Evolutionary conservation across 2,329 filamentous ascomycete species (phyloP), one percentile per base, ranked within the genome.

Genomic region (Septoria petroselini): DNA sequence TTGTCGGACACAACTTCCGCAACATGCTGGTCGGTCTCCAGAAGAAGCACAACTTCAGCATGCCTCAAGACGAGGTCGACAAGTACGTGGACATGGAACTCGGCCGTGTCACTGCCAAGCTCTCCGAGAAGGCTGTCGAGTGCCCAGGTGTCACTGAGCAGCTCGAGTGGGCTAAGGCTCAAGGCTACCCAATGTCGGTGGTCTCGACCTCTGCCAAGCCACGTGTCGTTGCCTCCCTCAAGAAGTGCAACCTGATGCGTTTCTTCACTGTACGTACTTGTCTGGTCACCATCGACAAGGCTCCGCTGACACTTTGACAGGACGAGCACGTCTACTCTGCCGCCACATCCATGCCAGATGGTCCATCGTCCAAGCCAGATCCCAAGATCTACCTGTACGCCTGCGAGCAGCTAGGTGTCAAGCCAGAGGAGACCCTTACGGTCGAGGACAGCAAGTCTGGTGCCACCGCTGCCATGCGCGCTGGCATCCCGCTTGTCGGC

Each of bases 1-100:
- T 94, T 65, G 88, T 95, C 62, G 90, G 91, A 63, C 86, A 93
- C 70, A 95, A 94, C 79, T 95, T 95, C 80, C 88, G 89, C 61
- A 88, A 88, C 71, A 95, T 95, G 88, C 84, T 95, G 73, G 71
- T 76, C 52, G 82, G 81, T 54, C 81, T 95, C 54, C 83, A 90
- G 71, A 74, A 82, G 69, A 85, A 86, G 70, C 83, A 88, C 76
- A 76, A 78, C 70, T 91, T 95, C 71, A 72, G 77, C 45, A 80
- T 95, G 71, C 62, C 71, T 19, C 69, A 77, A 15, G 82, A 81
- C 2, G 86, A 94, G 65, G 71, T 90, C 50, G 83, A 93, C 62
- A 69, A 67, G 33, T 94, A 88, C 68, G 88, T 94, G 55, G 77
- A 74, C 62, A 77, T 77, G 62, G 90, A 95, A 72, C 86, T 94